These are phyloP conservation scores for Asterionellopsis glacialis DNA, from an alignment of 108 stramenopile species.

Conservation along the genomic window DNA sequence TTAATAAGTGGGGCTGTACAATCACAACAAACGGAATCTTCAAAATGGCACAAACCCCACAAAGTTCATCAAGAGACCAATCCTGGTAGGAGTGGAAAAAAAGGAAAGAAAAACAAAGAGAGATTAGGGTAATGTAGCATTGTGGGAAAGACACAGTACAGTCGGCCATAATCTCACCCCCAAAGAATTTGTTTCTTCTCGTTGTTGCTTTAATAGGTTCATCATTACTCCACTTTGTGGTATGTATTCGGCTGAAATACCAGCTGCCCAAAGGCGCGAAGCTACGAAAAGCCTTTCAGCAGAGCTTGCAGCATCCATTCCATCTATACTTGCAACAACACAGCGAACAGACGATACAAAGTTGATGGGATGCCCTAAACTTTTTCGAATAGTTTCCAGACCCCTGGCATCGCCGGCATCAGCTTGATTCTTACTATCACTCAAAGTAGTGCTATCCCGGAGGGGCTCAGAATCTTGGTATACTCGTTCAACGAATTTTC, in stretches of 20 bases:
- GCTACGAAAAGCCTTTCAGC: conserved; percentile 55
- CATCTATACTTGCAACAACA: conserved; percentile 57
- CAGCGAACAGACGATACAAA: conserved; percentile 33
- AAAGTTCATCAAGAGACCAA: conserved; percentile 58
- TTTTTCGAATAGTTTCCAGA: conserved; percentile 37
- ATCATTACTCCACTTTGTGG: conserved; percentile 65
- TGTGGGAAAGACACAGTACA: neutral
- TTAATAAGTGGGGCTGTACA: conserved; percentile 67
- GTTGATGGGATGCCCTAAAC: conserved; percentile 55
- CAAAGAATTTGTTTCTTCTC: conserved; percentile 20
- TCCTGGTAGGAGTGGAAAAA: conserved; percentile 14
- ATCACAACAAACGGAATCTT: conserved; percentile 77
- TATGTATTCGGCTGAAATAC: conserved; percentile 73
- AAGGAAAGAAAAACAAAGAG: neutral
- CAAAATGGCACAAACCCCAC: conserved; percentile 63
- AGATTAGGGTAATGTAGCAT: neutral
- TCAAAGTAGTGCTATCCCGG: conserved; percentile 4
- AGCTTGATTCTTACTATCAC: conserved; percentile 11
- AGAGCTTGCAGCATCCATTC: conserved; percentile 44
- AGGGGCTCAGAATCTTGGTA: conserved; percentile 41
- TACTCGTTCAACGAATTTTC: conserved; percentile 58
- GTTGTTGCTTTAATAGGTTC: conserved; percentile 40
- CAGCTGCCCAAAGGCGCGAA: conserved; percentile 54
- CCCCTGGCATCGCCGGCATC: neutral
- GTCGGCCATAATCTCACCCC: neutral